phyloP scores from a whole-genome alignment of 345 rosid genomes.

The Eucalyptus curtisii region DNA sequence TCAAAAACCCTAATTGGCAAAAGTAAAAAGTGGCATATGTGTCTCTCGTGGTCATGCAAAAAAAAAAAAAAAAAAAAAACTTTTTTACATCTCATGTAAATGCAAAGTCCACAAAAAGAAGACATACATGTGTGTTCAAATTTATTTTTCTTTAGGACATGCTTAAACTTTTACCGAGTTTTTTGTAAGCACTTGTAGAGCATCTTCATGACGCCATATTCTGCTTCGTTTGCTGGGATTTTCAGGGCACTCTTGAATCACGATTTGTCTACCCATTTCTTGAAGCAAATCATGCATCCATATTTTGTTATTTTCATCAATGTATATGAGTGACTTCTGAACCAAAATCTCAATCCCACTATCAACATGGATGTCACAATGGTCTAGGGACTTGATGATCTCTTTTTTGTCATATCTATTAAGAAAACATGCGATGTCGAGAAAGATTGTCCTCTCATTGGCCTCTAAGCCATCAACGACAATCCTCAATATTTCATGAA shows the following conservation, averaged over 20 bases:
- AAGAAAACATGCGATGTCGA: background rate
- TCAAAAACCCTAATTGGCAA: background rate
- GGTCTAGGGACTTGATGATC: background rate
- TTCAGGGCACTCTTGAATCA: background rate
- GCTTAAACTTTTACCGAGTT: background rate
- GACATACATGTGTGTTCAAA: background rate
- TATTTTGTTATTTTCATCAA: background rate
- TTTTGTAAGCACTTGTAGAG: background rate
- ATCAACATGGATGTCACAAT: background rate
- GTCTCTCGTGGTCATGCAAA: background rate
- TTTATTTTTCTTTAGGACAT: background rate
- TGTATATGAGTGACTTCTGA: background rate
- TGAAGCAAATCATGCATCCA: background rate
- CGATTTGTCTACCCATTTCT: background rate
- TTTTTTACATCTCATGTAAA: background rate
- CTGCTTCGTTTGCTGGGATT: background rate
- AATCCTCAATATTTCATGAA: background rate
- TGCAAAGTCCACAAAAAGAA: background rate
- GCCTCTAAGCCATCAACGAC: background rate
- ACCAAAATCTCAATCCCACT: background rate
- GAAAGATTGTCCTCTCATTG: background rate
- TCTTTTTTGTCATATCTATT: background rate
- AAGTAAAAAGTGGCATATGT: background rate
- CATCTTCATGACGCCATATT: background rate
- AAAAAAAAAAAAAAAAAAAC: background rate